Evolutionary conservation across 768 basidiomycete genomes (phyloP).

Genomic region (Gelatoporia subvermispora): DNA sequence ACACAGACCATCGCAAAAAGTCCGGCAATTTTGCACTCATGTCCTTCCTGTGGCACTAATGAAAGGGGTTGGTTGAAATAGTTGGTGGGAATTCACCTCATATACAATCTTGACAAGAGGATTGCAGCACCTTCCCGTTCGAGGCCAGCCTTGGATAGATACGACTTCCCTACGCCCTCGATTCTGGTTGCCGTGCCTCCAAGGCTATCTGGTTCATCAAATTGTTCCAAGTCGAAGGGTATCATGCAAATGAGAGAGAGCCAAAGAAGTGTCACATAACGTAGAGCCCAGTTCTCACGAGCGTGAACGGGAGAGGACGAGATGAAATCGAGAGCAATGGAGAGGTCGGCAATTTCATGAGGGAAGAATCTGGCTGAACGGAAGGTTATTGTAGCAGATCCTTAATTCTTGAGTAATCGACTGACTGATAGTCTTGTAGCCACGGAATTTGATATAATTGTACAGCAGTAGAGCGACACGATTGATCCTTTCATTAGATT

Average conservation of each 20-base stretch:
- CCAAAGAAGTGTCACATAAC: slow-evolving; percentile 86
- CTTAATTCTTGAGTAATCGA: not conserved
- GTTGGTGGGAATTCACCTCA: slow-evolving; percentile 48
- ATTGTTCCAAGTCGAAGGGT: slow-evolving; percentile 86
- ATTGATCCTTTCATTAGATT: slow-evolving; percentile 30
- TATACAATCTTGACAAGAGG: slow-evolving; percentile 77
- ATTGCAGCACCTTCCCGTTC: slow-evolving; percentile 82
- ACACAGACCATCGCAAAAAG: slow-evolving; percentile 48
- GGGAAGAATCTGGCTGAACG: slow-evolving; percentile 85
- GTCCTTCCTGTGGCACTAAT: slow-evolving; percentile 48
- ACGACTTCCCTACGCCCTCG: slow-evolving; percentile 52
- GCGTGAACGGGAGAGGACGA: slow-evolving; percentile 37
- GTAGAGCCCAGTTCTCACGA: slow-evolving; percentile 65
- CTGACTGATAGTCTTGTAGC: slow-evolving; percentile 88
- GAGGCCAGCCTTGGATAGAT: slow-evolving; percentile 66
- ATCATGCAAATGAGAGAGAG: slow-evolving; percentile 91
- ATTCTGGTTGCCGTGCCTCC: slow-evolving; percentile 53
- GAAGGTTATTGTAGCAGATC: not conserved
- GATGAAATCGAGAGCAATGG: slow-evolving; percentile 67
- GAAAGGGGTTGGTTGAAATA: not conserved
- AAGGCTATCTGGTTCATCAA: slow-evolving; percentile 56
- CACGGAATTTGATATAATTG: slow-evolving; percentile 79
- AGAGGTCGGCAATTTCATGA: slow-evolving; percentile 81
- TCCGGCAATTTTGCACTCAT: slow-evolving; percentile 40
- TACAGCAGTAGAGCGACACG: slow-evolving; percentile 66